These are phyloP conservation scores for Metarhizium sp. DNA, from an alignment of 2,329 filamentous ascomycete genomes.

Conservation along the genomic window DNA sequence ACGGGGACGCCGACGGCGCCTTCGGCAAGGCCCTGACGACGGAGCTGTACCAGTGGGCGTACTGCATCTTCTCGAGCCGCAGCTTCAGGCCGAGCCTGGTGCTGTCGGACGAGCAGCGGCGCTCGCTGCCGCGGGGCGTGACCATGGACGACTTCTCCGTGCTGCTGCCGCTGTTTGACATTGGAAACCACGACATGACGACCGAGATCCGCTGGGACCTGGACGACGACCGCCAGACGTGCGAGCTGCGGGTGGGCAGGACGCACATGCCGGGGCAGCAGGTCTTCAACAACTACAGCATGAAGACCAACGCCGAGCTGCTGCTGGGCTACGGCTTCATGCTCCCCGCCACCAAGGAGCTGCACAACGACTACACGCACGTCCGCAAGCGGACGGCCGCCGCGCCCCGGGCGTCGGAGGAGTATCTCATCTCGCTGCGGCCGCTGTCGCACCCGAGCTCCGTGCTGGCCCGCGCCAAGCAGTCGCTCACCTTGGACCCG, in stretches of 20 bases:
- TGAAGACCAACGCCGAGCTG: conserved; percentile 64
- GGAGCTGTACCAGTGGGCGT: conserved; percentile 54
- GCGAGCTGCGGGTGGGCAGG: conserved; percentile 32
- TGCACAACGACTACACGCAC: conserved; percentile 54
- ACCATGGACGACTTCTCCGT: conserved; percentile 53
- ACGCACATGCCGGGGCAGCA: conserved; percentile 42
- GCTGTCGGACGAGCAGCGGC: conserved; percentile 25
- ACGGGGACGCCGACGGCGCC: conserved; percentile 13
- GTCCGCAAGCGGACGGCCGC: conserved; percentile 34
- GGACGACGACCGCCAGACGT: conserved; percentile 26
- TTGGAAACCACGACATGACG: conserved; percentile 60
- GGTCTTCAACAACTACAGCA: conserved; percentile 63
- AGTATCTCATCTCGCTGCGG: conserved; percentile 44
- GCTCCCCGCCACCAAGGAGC: conserved; percentile 32
- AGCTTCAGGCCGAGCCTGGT: conserved; percentile 56
- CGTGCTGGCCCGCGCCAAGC: conserved; percentile 32
- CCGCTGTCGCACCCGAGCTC: conserved; percentile 39
- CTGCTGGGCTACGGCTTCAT: conserved; percentile 56
- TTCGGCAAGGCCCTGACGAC: conserved; percentile 28
- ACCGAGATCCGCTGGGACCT: conserved; percentile 51
- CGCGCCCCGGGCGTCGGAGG: conserved; percentile 18
- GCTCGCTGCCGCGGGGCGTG: conserved; percentile 19
- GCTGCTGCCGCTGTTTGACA: conserved; percentile 60
- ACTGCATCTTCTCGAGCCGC: conserved; percentile 54
- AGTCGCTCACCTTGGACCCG: conserved; percentile 21